A percentile compares a stretch with the other conserved stretches of the same genome.
phyloP scores from a whole-genome alignment of 2,329 filamentous ascomycete genomes.

The Paraphoma sp. region DNA sequence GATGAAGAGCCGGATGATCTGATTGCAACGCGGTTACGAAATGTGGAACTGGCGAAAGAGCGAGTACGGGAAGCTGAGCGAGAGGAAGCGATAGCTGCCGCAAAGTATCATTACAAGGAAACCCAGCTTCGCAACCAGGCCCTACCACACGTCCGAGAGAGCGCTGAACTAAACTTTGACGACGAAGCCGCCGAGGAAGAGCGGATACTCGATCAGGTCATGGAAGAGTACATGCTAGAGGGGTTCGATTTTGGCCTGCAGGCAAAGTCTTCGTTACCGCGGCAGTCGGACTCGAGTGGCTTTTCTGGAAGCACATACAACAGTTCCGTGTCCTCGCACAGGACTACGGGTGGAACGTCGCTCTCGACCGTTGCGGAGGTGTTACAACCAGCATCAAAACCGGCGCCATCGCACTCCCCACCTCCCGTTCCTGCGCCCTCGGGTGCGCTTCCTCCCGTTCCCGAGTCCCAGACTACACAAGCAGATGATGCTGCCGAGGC shows the following conservation, averaged over 20 bases:
- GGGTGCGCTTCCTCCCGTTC: constrained; percentile 40
- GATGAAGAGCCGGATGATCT: constrained; percentile 46
- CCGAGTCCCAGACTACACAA: constrained; percentile 36
- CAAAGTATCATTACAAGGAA: constrained; percentile 64
- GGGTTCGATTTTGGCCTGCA: constrained; percentile 79
- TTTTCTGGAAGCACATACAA: constrained; percentile 81
- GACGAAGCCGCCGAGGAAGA: constrained; percentile 58
- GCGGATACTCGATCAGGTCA: constrained; percentile 80
- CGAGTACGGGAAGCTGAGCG: constrained; percentile 75
- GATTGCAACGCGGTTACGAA: constrained; percentile 54
- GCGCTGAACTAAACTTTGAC: constrained; percentile 41
- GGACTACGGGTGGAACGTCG: constrained; percentile 70
- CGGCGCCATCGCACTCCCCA: constrained; percentile 33
- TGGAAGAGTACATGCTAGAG: constrained; percentile 79
- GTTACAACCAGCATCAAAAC: constrained; percentile 49
- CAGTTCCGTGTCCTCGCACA: constrained; percentile 77
- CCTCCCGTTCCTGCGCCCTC: constrained; percentile 37
- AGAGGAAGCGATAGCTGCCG: constrained; percentile 68
- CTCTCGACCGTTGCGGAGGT: constrained; percentile 77
- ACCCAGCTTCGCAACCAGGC: constrained; percentile 55
- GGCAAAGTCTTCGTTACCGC: constrained; percentile 71
- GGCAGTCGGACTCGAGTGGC: constrained; percentile 82
- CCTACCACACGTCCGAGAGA: constrained; percentile 47
- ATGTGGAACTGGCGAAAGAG: constrained; percentile 78
- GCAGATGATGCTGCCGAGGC: constrained; percentile 31